These are phyloP conservation scores for Allium fistulosum DNA, from an alignment of 106 monocot species.

Conservation along the genomic window DNA sequence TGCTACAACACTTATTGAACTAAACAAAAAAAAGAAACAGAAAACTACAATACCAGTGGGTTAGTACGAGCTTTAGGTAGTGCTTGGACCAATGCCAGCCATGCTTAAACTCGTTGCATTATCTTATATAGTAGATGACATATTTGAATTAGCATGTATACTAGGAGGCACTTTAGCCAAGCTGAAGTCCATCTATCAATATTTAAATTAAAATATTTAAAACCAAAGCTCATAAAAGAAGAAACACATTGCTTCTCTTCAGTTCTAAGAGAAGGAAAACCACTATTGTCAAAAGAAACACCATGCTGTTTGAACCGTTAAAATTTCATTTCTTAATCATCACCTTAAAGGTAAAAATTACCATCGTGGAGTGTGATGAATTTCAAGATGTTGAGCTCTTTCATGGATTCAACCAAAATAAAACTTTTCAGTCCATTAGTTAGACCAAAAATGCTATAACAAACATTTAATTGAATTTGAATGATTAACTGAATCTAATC, in stretches of 20 bases:
- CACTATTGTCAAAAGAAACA: conserved; percentile 42
- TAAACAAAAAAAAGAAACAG: neutral
- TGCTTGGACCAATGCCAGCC: conserved; percentile 64
- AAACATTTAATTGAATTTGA: too few relatives aligned
- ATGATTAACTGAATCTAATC: too few relatives aligned
- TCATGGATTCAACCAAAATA: too few relatives aligned
- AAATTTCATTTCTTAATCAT: neutral
- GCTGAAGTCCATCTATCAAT: conserved; percentile 51
- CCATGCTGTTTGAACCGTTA: conserved; percentile 15
- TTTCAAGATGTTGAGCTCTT: too few relatives aligned
- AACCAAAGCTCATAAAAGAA: conserved; percentile 26
- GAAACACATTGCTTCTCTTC: conserved; percentile 40
- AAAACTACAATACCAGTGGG: conserved; percentile 32
- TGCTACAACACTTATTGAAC: neutral
- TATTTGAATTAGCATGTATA: conserved; percentile 2
- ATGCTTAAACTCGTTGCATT: conserved; percentile 53
- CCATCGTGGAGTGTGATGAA: too few relatives aligned
- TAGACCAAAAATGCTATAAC: too few relatives aligned
- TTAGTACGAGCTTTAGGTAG: conserved; percentile 28
- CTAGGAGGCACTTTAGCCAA: conserved; percentile 27
- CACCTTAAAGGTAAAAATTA: too few relatives aligned
- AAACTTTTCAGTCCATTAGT: too few relatives aligned
- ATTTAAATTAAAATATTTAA: conserved; percentile 24
- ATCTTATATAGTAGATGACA: conserved; percentile 6
- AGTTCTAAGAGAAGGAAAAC: conserved; percentile 67